Conservation (phyloP, 176 grass and related monocot genomes). For the Oryza meridionalis region DNA sequence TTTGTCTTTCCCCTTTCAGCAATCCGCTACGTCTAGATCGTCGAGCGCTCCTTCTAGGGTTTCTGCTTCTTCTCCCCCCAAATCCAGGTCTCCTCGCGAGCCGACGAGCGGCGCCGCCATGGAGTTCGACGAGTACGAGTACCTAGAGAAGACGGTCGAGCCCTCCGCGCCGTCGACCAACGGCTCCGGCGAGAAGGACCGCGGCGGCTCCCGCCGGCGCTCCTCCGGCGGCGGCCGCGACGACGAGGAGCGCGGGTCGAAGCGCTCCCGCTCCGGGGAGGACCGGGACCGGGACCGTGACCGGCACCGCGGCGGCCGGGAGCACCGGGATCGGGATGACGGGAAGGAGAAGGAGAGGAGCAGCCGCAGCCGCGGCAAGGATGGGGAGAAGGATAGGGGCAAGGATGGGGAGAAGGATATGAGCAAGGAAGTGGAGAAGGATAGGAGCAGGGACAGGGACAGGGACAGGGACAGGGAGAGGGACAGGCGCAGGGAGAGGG, state of each 20-base stretch:
- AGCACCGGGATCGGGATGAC: slow-evolving; percentile 63
- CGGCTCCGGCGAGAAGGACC: slow-evolving; percentile 69
- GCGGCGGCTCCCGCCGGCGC: slow-evolving; percentile 57
- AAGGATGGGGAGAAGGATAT: neutral
- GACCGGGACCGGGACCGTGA: slow-evolving; percentile 35
- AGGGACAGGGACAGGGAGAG: slow-evolving; percentile 50
- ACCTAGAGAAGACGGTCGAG: slow-evolving; percentile 91
- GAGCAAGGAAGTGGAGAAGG: too few relatives aligned
- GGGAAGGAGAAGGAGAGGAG: slow-evolving; percentile 58
- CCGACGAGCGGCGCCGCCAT: slow-evolving; percentile 35
- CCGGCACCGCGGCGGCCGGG: slow-evolving; percentile 49
- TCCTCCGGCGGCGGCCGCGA: slow-evolving; percentile 39
- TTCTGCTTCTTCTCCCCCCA: slow-evolving; percentile 5
- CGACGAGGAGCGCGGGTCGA: slow-evolving; percentile 60
- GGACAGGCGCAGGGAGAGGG: slow-evolving; percentile 32
- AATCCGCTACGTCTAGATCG: neutral
- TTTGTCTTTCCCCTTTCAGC: slow-evolving; percentile 1
- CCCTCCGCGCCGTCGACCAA: slow-evolving; percentile 49
- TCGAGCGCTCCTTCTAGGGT: slow-evolving; percentile 43
- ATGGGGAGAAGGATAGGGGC: slow-evolving; percentile 43
- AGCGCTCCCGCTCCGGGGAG: slow-evolving; percentile 33
- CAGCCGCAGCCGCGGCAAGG: slow-evolving; percentile 51
- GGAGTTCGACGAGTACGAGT: slow-evolving; percentile 99
- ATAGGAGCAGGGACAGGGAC: slow-evolving; percentile 26
- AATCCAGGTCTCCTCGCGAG: neutral